These are phyloP conservation scores for Arthroderma uncinatum DNA, from an alignment of 2,329 filamentous ascomycete species.

Conservation along the genomic window DNA sequence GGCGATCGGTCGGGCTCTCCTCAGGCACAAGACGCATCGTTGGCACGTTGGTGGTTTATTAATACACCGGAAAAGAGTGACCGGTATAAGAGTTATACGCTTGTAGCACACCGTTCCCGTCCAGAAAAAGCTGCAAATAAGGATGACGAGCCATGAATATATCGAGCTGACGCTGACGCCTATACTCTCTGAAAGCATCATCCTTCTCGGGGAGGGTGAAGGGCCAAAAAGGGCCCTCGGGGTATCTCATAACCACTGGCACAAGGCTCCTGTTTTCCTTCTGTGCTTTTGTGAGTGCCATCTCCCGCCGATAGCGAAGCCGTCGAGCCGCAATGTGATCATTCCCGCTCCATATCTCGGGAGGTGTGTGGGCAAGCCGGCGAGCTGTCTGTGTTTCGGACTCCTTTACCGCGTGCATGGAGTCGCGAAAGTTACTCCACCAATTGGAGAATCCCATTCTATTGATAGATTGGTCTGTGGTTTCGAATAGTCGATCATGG, in stretches of 20 bases:
- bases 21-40: too few relatives aligned
- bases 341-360: constrained; percentile 14
- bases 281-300: not conserved
- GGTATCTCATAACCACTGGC: constrained; percentile 5
- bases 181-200: not conserved
- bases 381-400: constrained; percentile 2
- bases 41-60: not conserved
- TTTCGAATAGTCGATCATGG: not conserved
- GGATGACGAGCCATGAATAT: not conserved
- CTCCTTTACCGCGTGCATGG: constrained; percentile 10
- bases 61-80: not conserved
- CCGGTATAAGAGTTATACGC: not conserved
- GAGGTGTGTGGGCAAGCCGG: constrained; percentile 11
- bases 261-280: constrained; percentile 1
- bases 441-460: constrained; percentile 3
- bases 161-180: not conserved
- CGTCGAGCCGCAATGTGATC: constrained; percentile 14
- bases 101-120: not conserved
- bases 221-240: constrained; percentile 13
- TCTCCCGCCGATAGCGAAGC: constrained; percentile 8
- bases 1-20: too few relatives aligned
- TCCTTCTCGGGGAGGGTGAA: constrained; percentile 2
- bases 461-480: not conserved
- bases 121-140: not conserved
- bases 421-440: constrained; percentile 12